Evolutionary conservation across 345 rosid species (phyloP).

Genomic region (Eucalyptus sp.): DNA sequence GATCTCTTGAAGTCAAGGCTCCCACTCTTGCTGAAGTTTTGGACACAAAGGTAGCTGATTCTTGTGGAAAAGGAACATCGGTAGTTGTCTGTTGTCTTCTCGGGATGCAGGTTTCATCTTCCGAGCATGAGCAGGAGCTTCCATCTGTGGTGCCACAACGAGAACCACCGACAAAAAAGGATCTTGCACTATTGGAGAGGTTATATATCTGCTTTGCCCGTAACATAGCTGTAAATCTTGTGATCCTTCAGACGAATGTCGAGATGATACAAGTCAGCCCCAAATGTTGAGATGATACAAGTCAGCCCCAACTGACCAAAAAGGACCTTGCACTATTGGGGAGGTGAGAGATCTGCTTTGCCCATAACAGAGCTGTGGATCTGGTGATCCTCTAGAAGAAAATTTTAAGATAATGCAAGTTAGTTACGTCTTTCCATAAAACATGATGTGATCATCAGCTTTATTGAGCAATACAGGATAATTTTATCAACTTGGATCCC

Average conservation of each 20-base stretch:
- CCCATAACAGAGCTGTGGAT: conserved; percentile 40
- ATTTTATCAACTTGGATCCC: not conserved
- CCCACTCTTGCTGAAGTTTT: conserved; percentile 20
- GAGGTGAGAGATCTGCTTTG: conserved; percentile 56
- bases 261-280: not conserved
- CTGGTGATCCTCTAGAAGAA: not conserved
- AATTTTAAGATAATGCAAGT: not conserved
- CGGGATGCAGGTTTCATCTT: conserved; percentile 67
- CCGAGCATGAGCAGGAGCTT: conserved; percentile 53
- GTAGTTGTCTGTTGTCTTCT: conserved; percentile 36
- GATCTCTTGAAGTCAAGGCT: conserved; percentile 13
- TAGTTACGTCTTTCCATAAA: conserved; percentile 8
- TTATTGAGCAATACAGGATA: not conserved
- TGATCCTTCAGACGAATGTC: not conserved
- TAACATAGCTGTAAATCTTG: conserved; percentile 31
- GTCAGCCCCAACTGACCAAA: conserved; percentile 35
- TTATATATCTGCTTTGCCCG: conserved; percentile 60
- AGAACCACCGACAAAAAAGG: conserved; percentile 55
- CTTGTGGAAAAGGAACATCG: conserved; percentile 26
- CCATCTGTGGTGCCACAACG: conserved; percentile 58
- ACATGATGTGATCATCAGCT: not conserved
- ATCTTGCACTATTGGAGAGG: conserved; percentile 66
- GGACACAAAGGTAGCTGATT: conserved; percentile 15
- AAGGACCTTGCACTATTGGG: conserved; percentile 62
- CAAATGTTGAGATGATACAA: conserved; percentile 10